Percentiles rank a stretch among this genome's conserved stretches.
Evolutionary conservation across 225 moss, liverwort and hornwort species (phyloP).

Genomic region (Climacium dendroides): DNA sequence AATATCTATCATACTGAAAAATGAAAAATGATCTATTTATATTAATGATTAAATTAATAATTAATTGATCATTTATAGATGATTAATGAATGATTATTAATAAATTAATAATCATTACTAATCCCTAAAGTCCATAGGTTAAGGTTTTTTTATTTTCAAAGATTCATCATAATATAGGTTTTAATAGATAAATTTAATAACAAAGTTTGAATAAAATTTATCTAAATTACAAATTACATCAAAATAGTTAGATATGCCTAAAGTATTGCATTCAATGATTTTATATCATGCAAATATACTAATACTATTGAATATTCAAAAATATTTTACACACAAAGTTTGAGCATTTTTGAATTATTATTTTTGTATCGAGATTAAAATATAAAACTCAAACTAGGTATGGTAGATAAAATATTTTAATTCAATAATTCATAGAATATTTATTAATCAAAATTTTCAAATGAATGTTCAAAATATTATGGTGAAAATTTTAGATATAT

Average conservation of each 20-base stretch:
- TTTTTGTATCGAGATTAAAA: too few relatives aligned
- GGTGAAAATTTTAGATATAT: not conserved
- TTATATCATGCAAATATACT: not conserved
- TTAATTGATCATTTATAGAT: not conserved
- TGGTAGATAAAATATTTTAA: too few relatives aligned
- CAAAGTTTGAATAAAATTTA: too few relatives aligned
- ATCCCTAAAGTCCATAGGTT: rapidly evolving
- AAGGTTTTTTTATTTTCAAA: too few relatives aligned
- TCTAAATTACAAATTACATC: too few relatives aligned
- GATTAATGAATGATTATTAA: not conserved
- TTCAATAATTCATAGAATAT: too few relatives aligned
- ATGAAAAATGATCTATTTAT: not conserved
- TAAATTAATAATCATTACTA: not conserved
- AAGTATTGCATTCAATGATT: not conserved
- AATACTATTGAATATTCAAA: not conserved
- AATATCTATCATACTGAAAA: not conserved
- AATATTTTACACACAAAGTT: rapidly evolving
- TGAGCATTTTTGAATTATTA: too few relatives aligned
- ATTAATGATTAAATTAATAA: not conserved
- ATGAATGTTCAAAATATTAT: not conserved
- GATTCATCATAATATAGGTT: too few relatives aligned
- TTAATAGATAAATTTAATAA: too few relatives aligned
- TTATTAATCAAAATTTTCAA: too few relatives aligned
- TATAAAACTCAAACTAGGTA: rapidly evolving
- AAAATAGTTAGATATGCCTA: too few relatives aligned